phyloP scores from a whole-genome alignment of 1,139 yeast genomes.

The Taiozyma onychis region DNA sequence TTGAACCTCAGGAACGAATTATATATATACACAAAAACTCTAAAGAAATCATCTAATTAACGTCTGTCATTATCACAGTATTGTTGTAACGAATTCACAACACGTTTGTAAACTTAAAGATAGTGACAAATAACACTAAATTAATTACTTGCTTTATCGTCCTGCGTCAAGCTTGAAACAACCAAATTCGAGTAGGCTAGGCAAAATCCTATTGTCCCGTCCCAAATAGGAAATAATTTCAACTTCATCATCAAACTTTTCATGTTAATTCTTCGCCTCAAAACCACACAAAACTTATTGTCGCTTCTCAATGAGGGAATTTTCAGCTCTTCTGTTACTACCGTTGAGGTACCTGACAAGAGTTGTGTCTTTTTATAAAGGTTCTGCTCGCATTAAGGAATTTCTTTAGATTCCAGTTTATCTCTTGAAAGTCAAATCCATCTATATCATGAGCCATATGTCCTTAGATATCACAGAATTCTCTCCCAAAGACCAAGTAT shows the following conservation, averaged over 20 bases:
- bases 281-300: not conserved
- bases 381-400: not conserved
- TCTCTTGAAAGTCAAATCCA: not conserved
- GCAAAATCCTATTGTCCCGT: conserved; percentile 4
- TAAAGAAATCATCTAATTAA: too few relatives aligned
- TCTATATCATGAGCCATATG: conserved; percentile 3
- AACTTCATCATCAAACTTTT: not conserved
- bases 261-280: not conserved
- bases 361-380: not conserved
- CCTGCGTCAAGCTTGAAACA: not conserved
- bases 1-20: too few relatives aligned
- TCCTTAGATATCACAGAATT: conserved; percentile 8
- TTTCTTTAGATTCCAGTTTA: too few relatives aligned
- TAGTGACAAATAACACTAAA: too few relatives aligned
- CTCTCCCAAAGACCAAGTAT: conserved; percentile 21
- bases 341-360: not conserved
- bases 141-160: not conserved
- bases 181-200: not conserved
- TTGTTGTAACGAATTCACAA: too few relatives aligned
- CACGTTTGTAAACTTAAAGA: too few relatives aligned
- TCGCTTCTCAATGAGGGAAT: not conserved
- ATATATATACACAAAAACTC: too few relatives aligned
- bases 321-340: not conserved
- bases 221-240: conserved; percentile 5
- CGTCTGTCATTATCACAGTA: too few relatives aligned